Evolutionary conservation across 345 rosid genomes (phyloP).

Genomic region (Linum usitatissimum): DNA sequence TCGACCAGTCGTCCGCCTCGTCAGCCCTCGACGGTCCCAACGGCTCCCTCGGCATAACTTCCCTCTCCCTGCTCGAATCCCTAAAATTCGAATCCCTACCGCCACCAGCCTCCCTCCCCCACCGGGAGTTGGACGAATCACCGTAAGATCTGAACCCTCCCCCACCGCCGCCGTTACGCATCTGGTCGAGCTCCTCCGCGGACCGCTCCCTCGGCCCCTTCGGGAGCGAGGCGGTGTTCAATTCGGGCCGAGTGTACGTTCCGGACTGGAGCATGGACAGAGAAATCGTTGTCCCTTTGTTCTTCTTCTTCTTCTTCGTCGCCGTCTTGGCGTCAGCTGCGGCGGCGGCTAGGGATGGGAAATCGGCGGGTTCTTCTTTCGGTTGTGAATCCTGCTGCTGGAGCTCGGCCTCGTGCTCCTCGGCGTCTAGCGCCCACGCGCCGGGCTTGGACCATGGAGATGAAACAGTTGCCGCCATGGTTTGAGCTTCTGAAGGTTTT

Average conservation of each 20-base stretch:
- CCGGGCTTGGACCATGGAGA: constrained; percentile 96
- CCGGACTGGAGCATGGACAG: constrained; percentile 41
- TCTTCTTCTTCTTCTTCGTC: constrained; percentile 72
- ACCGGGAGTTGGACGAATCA: constrained; percentile 44
- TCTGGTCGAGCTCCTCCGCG: constrained; percentile 73
- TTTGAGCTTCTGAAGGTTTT: not conserved
- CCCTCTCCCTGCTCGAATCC: constrained; percentile 35
- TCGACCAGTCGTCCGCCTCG: constrained; percentile 85
- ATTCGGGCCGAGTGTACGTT: constrained; percentile 23
- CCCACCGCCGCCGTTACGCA: constrained; percentile 50
- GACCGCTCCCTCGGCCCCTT: constrained; percentile 84
- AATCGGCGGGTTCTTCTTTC: constrained; percentile 29
- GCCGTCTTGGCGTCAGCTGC: constrained; percentile 51
- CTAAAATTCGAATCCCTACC: constrained; percentile 44
- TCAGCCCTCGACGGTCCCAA: constrained; percentile 69
- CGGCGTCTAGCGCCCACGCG: constrained; percentile 90
- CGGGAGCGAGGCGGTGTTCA: constrained; percentile 41
- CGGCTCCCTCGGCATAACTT: not conserved
- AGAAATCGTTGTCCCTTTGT: constrained; percentile 43
- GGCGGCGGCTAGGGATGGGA: constrained; percentile 58
- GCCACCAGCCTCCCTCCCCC: constrained; percentile 27
- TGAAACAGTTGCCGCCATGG: constrained; percentile 74
- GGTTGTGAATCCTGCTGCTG: constrained; percentile 27
- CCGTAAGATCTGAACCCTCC: constrained; percentile 49
- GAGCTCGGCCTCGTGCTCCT: constrained; percentile 66